Percentiles rank a stretch among this genome's conserved stretches.
Conservation (phyloP, 2,329 filamentous ascomycete genomes). For the Paraphoma sp. region DNA sequence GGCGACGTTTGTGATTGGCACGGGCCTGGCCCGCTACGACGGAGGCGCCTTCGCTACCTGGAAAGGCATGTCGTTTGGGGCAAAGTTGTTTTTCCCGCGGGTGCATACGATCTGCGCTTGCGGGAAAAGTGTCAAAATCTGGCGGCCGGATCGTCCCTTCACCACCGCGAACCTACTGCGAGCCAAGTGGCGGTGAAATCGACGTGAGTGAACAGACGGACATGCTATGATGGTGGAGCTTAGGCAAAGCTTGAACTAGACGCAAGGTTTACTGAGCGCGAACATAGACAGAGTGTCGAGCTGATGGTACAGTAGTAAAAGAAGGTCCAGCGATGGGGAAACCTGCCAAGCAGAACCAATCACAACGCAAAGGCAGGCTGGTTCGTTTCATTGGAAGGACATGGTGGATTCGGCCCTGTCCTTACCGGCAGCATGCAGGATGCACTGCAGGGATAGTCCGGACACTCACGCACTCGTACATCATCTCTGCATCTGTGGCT, state of each 20-base stretch:
- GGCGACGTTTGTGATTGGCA: background rate
- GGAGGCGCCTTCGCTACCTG: background rate
- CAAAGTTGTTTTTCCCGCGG: background rate
- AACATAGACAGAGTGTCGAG: too few species aligned
- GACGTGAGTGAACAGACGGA: too few species aligned
- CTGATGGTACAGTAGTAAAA: too few species aligned
- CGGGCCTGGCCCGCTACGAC: background rate
- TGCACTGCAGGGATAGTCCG: constrained; percentile 2
- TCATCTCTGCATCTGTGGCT: constrained; percentile 24
- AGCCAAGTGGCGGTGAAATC: too few species aligned
- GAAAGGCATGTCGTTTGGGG: background rate
- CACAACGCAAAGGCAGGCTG: background rate
- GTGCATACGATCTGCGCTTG: background rate
- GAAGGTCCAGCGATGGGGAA: too few species aligned
- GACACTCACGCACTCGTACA: background rate
- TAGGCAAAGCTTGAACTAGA: background rate
- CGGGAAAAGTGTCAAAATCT: background rate
- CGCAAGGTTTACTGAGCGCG: background rate
- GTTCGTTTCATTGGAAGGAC: constrained; percentile 2
- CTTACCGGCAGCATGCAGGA: constrained; percentile 7
- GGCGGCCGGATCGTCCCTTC: background rate
- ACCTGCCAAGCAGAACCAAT: background rate
- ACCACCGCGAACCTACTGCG: too few species aligned
- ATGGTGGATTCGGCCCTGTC: background rate
- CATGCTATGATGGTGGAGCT: background rate